phyloP scores from a whole-genome alignment of 805 yeast species.

The Candida ovalis region DNA sequence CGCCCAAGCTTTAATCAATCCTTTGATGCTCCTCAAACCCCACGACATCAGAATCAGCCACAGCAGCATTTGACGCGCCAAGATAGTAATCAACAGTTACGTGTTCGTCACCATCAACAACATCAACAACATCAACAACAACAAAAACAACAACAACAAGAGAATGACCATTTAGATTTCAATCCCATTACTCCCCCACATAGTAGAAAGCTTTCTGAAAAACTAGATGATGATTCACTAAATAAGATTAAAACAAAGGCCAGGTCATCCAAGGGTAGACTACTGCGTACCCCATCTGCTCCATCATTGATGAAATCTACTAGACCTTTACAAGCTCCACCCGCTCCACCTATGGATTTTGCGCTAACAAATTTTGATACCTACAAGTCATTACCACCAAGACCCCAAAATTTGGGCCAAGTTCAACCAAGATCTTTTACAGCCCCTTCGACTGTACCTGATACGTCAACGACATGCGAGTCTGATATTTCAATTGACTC shows the following conservation, averaged over 20 bases:
- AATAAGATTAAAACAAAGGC: background rate
- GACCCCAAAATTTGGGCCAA: background rate
- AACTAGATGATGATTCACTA: background rate
- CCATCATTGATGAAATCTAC: constrained; percentile 10
- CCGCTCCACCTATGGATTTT: constrained; percentile 3
- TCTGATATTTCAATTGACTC: background rate
- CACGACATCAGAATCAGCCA: background rate
- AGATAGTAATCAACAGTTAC: background rate
- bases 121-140: background rate
- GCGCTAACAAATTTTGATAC: background rate
- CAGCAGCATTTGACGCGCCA: background rate
- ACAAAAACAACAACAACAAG: background rate
- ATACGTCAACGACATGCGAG: background rate
- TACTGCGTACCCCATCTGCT: constrained; percentile 20
- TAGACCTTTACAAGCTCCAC: constrained; percentile 6
- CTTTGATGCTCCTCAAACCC: background rate
- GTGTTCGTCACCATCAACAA: too few relatives aligned
- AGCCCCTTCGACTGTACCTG: background rate
- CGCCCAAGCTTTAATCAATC: background rate
- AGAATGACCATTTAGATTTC: background rate
- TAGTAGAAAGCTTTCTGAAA: background rate
- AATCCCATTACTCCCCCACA: background rate
- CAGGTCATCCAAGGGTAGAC: background rate
- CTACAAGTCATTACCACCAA: background rate
- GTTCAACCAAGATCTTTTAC: constrained; percentile 1